Percentiles rank a stretch among this genome's conserved stretches.
phyloP scores from a whole-genome alignment of 257 asterid species.

The Solanum dulcamara region DNA sequence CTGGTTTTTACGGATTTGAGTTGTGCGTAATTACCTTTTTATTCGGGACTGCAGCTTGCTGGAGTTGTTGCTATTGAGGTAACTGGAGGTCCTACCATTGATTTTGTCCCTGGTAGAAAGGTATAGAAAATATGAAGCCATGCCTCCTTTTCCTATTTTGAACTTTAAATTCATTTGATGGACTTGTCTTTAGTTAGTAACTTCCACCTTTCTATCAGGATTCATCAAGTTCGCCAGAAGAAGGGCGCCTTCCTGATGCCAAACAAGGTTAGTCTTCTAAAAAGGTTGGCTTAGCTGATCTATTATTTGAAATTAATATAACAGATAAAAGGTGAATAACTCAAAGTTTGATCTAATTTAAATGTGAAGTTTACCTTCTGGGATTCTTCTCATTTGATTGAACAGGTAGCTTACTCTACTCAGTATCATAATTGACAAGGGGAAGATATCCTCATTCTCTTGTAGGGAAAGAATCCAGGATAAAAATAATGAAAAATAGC shows the following conservation, averaged over 20 bases:
- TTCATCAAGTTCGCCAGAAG: constrained; percentile 46
- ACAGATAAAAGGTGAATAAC: not conserved
- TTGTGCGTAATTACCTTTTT: not conserved
- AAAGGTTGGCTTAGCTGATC: not conserved
- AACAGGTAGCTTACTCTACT: not conserved
- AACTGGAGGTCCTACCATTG: constrained; percentile 73
- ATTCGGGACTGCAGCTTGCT: constrained; percentile 47
- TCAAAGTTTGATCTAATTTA: not conserved
- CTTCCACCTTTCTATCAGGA: constrained; percentile 31
- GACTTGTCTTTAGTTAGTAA: not conserved
- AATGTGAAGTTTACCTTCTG: not conserved
- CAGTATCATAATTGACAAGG: not conserved
- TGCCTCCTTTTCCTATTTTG: not conserved
- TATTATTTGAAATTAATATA: not conserved
- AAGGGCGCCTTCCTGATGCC: constrained; percentile 88
- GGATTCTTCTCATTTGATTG: not conserved
- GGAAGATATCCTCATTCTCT: not conserved
- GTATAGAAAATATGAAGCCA: constrained; percentile 9
- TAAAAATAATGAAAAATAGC: not conserved
- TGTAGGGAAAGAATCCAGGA: not conserved
- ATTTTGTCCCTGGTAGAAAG: constrained; percentile 74
- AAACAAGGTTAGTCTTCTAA: constrained; percentile 39
- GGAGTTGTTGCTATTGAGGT: constrained; percentile 86
- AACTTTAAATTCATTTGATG: not conserved
- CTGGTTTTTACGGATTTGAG: not conserved